Conservation (phyloP, 2,329 filamentous ascomycete genomes). For the Drechslera avenae region DNA sequence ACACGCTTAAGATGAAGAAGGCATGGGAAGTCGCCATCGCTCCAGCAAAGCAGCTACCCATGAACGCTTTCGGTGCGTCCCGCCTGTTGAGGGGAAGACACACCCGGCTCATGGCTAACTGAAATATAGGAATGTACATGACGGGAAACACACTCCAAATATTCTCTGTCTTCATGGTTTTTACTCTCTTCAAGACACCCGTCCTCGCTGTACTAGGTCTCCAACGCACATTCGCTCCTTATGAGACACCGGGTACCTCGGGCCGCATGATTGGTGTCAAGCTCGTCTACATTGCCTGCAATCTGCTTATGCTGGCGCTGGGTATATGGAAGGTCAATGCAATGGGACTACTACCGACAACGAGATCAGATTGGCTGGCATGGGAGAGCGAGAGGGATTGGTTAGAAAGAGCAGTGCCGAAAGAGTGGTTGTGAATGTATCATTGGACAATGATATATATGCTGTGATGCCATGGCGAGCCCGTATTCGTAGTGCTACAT, state of each 20-base stretch:
- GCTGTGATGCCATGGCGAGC: too few species aligned
- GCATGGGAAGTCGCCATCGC: slow-evolving; percentile 96
- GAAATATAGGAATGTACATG: slow-evolving; percentile 85
- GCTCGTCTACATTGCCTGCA: slow-evolving; percentile 83
- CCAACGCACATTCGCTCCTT: slow-evolving; percentile 86
- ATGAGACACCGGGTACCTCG: slow-evolving; percentile 81
- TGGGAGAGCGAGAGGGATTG: slow-evolving; percentile 77
- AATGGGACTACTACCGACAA: slow-evolving; percentile 96
- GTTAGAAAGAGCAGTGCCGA: slow-evolving; percentile 45
- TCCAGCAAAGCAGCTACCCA: slow-evolving; percentile 90
- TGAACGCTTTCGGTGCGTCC: slow-evolving; percentile 84
- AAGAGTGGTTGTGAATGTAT: slow-evolving; percentile 39
- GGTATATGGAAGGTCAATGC: slow-evolving; percentile 96
- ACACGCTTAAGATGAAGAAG: slow-evolving; percentile 96
- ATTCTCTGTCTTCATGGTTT: slow-evolving; percentile 99
- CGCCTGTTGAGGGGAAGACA: neutral
- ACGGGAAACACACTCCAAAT: slow-evolving; percentile 97
- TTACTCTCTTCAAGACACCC: slow-evolving; percentile 98
- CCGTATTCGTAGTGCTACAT: too few species aligned
- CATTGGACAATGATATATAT: neutral
- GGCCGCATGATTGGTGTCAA: slow-evolving; percentile 81
- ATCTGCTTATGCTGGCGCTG: slow-evolving; percentile 79
- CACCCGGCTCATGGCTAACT: slow-evolving; percentile 5
- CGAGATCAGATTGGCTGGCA: slow-evolving; percentile 94
- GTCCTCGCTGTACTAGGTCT: slow-evolving; percentile 82